Base-by-base conservation (phyloP, 1,284 basidiomycete species). In the Fomitopsis pinicola region DNA sequence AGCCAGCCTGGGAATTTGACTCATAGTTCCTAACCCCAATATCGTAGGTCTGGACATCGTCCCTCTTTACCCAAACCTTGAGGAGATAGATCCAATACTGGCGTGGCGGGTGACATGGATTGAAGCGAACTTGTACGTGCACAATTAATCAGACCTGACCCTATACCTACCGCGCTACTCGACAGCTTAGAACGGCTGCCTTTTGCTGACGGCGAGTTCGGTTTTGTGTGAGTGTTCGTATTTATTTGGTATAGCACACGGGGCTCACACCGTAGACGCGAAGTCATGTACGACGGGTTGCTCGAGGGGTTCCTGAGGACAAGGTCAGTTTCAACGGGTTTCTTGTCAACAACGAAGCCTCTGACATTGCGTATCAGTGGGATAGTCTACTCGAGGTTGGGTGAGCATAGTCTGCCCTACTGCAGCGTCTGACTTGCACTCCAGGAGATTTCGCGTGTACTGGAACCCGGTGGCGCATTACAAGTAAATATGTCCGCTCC, bases 221-320 rank as follows among this genome's bases (percentile, higher is more conserved):
- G 90, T 68, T 89, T 82, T 68, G 85, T 89, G 85, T 88, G 73
- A 69, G 85, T 75, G 19, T 48, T 17, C 30, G 15, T 36, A 45
- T 10, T 58, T 28, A 14, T 5, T 33, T n/a, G 35, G 36, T 40
- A 35, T 62, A 36, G 59, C 38, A 52, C 28, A 35, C 38, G 28
- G 42, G 36, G 17, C 26, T 14, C 10, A 22, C 45, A 48, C 36
- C 52, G 30, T 8, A 7, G 15, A 15, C 26, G 26, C 28, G 22
- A 48, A 89, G 87, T 38, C 86, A 86, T 69, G 76, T 87, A 63
- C 87, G 86, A 65, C 80, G 88, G 14, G 83, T 91, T 53, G 84
- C 85, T 1, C 78, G 86, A 28, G 88, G 87, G 42, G 84, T 91
- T 44, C 88, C 88, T 15, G 88, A 90, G 68, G 80, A 89, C 69